Base-by-base conservation (phyloP, 2,329 filamentous ascomycete genomes). In the Ophiostoma himal-ulmi region DNA sequence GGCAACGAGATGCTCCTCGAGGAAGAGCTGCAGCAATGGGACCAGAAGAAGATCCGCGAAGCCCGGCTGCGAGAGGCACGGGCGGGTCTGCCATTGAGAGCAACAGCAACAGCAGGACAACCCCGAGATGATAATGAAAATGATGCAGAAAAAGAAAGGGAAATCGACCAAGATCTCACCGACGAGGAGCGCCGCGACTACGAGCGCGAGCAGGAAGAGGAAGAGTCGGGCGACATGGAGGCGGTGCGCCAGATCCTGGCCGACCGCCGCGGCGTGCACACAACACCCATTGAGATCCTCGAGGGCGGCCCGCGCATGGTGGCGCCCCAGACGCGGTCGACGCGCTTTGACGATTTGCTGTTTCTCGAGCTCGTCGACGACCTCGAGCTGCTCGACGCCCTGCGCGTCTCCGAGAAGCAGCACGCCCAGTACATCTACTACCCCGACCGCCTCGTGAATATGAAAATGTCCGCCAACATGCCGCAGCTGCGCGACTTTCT, bases 301-400 rank as follows among this genome's bases (percentile, higher is more conserved):
- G 94, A 99, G 81, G 86, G 88, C 74, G 95, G 94, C 0, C 92
- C 95, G 30, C 86, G 94, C 75, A 92, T 92, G 69, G 80, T 97
- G 74, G 85, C 91, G 71, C 81, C 86, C 79, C 74, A 83, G 78
- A 74, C 77, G 74, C 72, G 76, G 44, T 75, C 73, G 0, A 78
- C 80, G 73, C 78, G 81, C 60, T 86, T 84, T 72, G 87, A 89
- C 75, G 89, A 90, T 70, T 78, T 90, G 48, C 82, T 91, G 48
- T 86, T 93, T 13, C 86, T 89, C 70, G 87, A 91, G 74, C 79
- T 96, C 82, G 91, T 94, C 6, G 73, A 73, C 67, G 64, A 68
- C 65, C 72, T 75, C 26, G 68, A 67, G 52, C 62, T 69, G 44
- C 26, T 52, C 26, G 78, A 87, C 69, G 81, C 90, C 71, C 77